phyloP scores from a whole-genome alignment of 192 early-diverging fungal genomes.

The Coemansia sp. region DNA sequence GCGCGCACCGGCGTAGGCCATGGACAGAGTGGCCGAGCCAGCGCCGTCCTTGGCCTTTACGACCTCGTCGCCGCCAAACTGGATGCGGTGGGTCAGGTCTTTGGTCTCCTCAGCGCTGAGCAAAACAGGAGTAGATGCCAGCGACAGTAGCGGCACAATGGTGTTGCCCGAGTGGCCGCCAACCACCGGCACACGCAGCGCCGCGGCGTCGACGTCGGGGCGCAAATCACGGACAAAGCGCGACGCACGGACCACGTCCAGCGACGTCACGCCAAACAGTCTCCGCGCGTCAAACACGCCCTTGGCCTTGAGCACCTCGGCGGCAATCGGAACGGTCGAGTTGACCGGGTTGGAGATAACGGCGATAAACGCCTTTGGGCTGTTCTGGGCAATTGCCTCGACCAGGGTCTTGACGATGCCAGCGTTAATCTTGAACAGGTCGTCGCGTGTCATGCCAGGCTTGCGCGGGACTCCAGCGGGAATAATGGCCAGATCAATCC shows the following conservation, averaged over 20 bases:
- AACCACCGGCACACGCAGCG: conserved; percentile 77
- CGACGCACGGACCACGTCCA: conserved; percentile 93
- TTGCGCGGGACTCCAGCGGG: conserved; percentile 97
- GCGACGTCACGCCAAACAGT: conserved; percentile 91
- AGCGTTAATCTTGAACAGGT: conserved; percentile 98
- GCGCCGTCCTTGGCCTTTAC: conserved; percentile 96
- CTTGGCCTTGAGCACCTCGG: conserved; percentile 89
- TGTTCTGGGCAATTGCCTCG: conserved; percentile 70
- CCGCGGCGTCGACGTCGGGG: conserved; percentile 61
- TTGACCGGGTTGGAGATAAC: conserved; percentile 99
- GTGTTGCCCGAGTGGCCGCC: conserved; percentile 97
- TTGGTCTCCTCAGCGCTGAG: conserved; percentile 82
- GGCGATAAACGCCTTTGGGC: conserved; percentile 79
- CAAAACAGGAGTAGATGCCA: conserved; percentile 61
- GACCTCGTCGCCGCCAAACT: conserved; percentile 97
- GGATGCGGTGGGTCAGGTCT: conserved; percentile 90
- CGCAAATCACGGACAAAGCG: conserved; percentile 84
- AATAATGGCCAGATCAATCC: conserved; percentile 76
- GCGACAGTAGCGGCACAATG: conserved; percentile 88
- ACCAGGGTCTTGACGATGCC: conserved; percentile 88
- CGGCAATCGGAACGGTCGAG: conserved; percentile 95
- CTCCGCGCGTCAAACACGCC: conserved; percentile 85
- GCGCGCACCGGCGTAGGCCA: conserved; percentile 82
- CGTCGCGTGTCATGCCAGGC: conserved; percentile 98
- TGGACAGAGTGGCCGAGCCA: conserved; percentile 83